A percentile compares a stretch with the other conserved stretches of the same genome.
These are phyloP conservation scores for Neophaeococcomyces mojaviensis DNA, from an alignment of 2,329 filamentous ascomycete genomes.

Conservation along the genomic window DNA sequence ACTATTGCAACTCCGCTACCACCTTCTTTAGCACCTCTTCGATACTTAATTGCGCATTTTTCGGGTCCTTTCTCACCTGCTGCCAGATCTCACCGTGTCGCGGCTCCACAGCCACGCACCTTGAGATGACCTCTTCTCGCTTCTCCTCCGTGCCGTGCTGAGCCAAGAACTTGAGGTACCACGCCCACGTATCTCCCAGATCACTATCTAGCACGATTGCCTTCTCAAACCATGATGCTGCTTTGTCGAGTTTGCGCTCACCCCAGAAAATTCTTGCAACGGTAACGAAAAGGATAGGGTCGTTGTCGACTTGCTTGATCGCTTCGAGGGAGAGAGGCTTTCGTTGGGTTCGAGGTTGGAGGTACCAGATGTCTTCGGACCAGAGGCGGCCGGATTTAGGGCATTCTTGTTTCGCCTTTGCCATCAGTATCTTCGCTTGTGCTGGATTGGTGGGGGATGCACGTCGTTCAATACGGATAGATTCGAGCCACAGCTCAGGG, in stretches of 20 bases:
- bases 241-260: constrained; percentile 85
- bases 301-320: constrained; percentile 93
- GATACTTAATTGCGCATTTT: constrained; percentile 63
- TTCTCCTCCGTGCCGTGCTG: constrained; percentile 96
- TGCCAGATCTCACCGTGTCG: constrained; percentile 93
- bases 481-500: constrained; percentile 80
- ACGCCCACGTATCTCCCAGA: constrained; percentile 88
- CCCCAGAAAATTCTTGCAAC: constrained; percentile 95
- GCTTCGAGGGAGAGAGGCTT: constrained; percentile 87
- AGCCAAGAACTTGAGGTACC: constrained; percentile 89
- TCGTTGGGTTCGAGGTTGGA: constrained; percentile 84
- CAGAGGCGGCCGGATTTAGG: constrained; percentile 81
- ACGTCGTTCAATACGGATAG: constrained; percentile 84
- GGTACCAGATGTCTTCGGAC: constrained; percentile 91
- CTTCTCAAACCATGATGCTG: constrained; percentile 95
- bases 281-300: constrained; percentile 79
- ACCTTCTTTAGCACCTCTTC: constrained; percentile 82
- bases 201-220: constrained; percentile 82
- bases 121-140: constrained; percentile 70
- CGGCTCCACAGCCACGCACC: constrained; percentile 77
- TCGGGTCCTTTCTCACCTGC: constrained; percentile 72
- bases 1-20: constrained; percentile 48
- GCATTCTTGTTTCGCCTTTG: constrained; percentile 83
- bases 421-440: constrained; percentile 89
- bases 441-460: constrained; percentile 61